Evolutionary conservation across 176 grass and related monocot species (phyloP), one percentile per base, ranked within the genome.

Genomic region (Cenchrus americanus): DNA sequence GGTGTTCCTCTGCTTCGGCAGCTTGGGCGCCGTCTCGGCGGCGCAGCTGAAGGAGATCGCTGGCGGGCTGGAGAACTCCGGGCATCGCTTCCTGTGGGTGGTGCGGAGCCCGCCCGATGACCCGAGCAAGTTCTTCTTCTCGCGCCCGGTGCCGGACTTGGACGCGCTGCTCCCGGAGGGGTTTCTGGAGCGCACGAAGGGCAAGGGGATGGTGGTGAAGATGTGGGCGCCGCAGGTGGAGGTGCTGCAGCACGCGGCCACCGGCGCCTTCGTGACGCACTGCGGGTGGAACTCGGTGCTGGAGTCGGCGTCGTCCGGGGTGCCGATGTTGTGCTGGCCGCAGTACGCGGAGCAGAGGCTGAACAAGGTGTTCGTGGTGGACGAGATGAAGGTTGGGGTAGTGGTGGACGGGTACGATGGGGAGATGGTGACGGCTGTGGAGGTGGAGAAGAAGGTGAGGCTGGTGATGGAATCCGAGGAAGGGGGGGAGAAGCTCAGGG

Each of bases 261-360:
- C 92, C 8, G 94, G 82, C 4, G 79, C 65, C 24, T 96, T 96
- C 67, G 40, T 93, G 72, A 93, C 88, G 37, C 88, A 90, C 30
- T 90, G 91, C 34, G 91, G 91, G 22, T 93, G 91, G 91, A 93
- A 87, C 78, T 93, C 91, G n/a, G 32, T 77, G 46, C 62, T 91
- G 54, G 91, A 97, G 81, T 84, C 84, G 4, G 62, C 81, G 5
- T 71, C 57, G 0, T 68, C 51, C 23, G 89, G 80, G 6, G 71
- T 94, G 62, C 85, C 91, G 22, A 88, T 92, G 79, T 34, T 97
- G 19, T 94, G 85, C 83, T 94, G 94, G 92, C 92, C 89, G 14
- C 70, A 87, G 77, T 94, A 88, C 84, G 86, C 87, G 0, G 92
- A 94, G 83, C 94, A 94, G 87, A 83, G 83, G 76, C 46, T 92